Evolutionary conservation across 371 early-diverging fungal genomes (phyloP), one percentile per base, ranked within the genome.

Genomic region (Mucor indicus): DNA sequence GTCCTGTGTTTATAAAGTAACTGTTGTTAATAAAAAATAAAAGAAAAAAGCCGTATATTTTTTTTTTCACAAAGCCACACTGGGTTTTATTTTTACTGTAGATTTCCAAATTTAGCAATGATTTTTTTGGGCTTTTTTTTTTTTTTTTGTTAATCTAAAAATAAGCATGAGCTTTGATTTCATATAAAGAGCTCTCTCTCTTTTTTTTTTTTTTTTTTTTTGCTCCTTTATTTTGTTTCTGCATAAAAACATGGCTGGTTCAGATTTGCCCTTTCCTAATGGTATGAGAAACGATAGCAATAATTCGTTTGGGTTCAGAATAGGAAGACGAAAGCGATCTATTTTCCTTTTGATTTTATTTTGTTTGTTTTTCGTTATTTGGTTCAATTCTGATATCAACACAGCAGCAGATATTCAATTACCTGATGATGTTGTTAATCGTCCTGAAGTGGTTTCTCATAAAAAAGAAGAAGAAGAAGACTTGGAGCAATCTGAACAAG

Each of bases 261-360:
- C 60, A 40, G 60, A 60, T 17, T 46, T 60, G 37, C 60, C 60
- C n/a, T 55, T 60, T 33, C 47, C 55, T 16, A 50, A 47, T 30
- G 47, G 25, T 13, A 19, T 31, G 16, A 49, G 55, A 33, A 15
- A 22, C 1, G 60, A 60, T 11, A 46, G 41, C 17, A 3, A 37
- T 5, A 36, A 55, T 2, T 15, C 50, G 3, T 43, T 55, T 38
- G 55, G 60, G 7, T 37, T 22, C 19, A 33, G 50, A 1, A 35
- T 55, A 30, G 54, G 60, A 12, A 20, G 55, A 47, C 44, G 38
- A 36, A 60, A 47, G 27, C 44, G 51, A 19, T 35, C 38, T 7
- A 43, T 55, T 27, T 36, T 60, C 21, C 17, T 50, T n/a, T 33
- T 60, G 15, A 12, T 60, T 16, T 6, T 60, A 11, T 42, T 55